phyloP scores from a whole-genome alignment of 75 land plant genomes.

The Selaginella tamariscina region DNA sequence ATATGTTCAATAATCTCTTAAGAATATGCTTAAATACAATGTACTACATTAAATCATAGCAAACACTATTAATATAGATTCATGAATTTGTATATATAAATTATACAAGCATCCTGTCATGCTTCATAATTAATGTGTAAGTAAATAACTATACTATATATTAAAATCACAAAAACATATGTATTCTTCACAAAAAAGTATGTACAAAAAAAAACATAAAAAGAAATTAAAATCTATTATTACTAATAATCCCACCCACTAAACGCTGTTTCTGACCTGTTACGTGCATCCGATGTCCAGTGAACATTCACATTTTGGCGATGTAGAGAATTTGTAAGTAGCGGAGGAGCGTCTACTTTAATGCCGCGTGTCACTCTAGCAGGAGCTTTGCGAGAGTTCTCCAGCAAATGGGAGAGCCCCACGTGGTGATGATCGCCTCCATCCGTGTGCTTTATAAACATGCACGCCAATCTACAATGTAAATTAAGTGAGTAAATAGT shows the following conservation, averaged over 20 bases:
- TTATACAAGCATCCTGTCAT: too few species aligned
- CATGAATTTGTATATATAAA: too few species aligned
- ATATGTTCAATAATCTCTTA: too few species aligned
- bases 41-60: too few species aligned
- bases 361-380: neutral
- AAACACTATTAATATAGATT: too few species aligned
- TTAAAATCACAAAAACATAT: too few species aligned
- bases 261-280: neutral
- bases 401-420: neutral
- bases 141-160: too few species aligned
- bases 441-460: neutral
- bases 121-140: too few species aligned
- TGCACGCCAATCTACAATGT: neutral
- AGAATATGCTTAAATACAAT: too few species aligned
- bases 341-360: neutral
- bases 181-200: too few species aligned
- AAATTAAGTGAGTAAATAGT: too few species aligned
- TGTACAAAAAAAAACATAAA: neutral
- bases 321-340: neutral
- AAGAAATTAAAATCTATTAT: too few species aligned
- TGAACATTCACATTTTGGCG: neutral
- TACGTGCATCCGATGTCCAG: neutral
- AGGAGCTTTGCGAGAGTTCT: neutral
- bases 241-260: neutral
- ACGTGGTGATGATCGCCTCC: neutral